phyloP scores from a whole-genome alignment of 225 moss, liverwort and hornwort species.

The Thuidium tamariscinum region DNA sequence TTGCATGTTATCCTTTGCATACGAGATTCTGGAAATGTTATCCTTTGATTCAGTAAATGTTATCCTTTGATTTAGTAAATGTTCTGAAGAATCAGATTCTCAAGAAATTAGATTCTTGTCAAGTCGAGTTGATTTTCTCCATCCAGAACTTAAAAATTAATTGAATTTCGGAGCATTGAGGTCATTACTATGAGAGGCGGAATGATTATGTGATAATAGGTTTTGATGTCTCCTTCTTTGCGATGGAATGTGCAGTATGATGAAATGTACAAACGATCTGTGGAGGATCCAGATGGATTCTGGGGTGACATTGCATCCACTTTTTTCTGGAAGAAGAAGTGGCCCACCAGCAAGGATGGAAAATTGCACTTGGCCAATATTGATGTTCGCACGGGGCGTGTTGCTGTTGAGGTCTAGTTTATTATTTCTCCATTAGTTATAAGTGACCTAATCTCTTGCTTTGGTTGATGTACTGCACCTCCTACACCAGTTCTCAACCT shows the following conservation, averaged over 20 bases:
- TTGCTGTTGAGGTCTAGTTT: conserved; percentile 55
- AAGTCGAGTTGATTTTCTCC: neutral
- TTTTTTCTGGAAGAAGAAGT: conserved; percentile 68
- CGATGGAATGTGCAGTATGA: conserved; percentile 66
- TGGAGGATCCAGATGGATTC: conserved; percentile 64
- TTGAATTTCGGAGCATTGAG: neutral
- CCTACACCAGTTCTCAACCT: neutral
- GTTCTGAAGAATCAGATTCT: neutral
- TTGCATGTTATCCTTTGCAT: neutral
- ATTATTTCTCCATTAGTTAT: neutral
- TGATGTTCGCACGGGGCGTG: conserved; percentile 64
- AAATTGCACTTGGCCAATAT: conserved; percentile 64
- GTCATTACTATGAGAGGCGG: neutral
- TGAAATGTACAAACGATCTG: conserved; percentile 66
- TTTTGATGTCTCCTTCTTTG: neutral
- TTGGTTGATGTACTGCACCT: neutral
- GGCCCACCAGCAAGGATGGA: conserved; percentile 31
- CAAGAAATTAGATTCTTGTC: neutral
- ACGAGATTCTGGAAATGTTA: neutral
- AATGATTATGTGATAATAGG: neutral
- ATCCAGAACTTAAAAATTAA: neutral
- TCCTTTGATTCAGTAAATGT: neutral
- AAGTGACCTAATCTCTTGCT: neutral
- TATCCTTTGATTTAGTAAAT: neutral
- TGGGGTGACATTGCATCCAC: conserved; percentile 75